phyloP scores from a whole-genome alignment of 2,329 filamentous ascomycete species.

The Colletotrichum tropicale region DNA sequence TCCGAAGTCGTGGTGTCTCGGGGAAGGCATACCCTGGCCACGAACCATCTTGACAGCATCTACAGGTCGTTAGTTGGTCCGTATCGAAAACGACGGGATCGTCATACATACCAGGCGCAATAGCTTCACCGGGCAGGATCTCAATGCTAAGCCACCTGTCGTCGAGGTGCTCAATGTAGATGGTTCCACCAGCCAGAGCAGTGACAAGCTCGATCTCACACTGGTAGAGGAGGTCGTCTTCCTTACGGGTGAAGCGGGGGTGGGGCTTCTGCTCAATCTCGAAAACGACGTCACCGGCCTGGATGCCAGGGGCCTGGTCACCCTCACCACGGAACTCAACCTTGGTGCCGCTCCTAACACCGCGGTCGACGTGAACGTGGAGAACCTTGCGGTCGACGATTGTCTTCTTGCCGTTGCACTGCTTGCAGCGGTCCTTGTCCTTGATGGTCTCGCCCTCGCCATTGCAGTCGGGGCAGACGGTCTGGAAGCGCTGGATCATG shows the following conservation, averaged over 20 bases:
- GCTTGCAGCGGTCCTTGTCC: constrained; percentile 97
- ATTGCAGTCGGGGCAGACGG: constrained; percentile 96
- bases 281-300: constrained; percentile 96
- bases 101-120: constrained; percentile 77
- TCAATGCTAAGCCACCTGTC: constrained; percentile 96
- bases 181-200: constrained; percentile 86
- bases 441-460: constrained; percentile 97
- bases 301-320: constrained; percentile 91
- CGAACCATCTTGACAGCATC: constrained; percentile 92
- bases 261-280: constrained; percentile 99
- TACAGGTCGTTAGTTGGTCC: constrained; percentile 38
- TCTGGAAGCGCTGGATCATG: constrained; percentile 99
- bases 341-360: constrained; percentile 92
- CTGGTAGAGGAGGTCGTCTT: constrained; percentile 94
- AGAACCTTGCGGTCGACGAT: constrained; percentile 96
- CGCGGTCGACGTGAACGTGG: constrained; percentile 95
- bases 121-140: constrained; percentile 92
- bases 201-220: constrained; percentile 96
- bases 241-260: constrained; percentile 90
- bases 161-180: constrained; percentile 95
- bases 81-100: not conserved
- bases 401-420: constrained; percentile 97
- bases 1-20: constrained; percentile 91
- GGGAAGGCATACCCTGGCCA: constrained; percentile 97
- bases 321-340: constrained; percentile 97